Percentiles rank a stretch among this genome's conserved stretches.
These are phyloP conservation scores for Sarocladium kiliense DNA, from an alignment of 2,329 filamentous ascomycete species.

Conservation along the genomic window DNA sequence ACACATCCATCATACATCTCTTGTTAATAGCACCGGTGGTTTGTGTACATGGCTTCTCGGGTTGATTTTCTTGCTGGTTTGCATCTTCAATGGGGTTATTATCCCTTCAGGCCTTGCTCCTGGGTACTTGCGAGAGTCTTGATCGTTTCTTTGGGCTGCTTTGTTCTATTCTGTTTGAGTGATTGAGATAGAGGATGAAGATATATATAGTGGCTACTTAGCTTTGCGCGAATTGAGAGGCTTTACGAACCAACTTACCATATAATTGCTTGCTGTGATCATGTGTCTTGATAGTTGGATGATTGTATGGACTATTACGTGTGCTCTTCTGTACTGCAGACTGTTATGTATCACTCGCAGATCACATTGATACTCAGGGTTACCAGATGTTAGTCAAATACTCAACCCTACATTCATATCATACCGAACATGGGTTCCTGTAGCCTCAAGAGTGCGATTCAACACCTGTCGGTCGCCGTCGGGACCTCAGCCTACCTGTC, in stretches of 20 bases:
- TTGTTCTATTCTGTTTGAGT: not conserved
- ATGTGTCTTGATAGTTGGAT: too few species aligned
- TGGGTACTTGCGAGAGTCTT: not conserved
- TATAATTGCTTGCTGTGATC: too few species aligned
- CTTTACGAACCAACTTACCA: not conserved
- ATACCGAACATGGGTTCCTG: too few species aligned
- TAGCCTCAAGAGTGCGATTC: too few species aligned
- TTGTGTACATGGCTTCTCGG: not conserved
- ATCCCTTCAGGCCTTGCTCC: not conserved
- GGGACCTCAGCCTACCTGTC: too few species aligned
- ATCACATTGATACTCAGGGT: too few species aligned
- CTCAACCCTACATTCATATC: too few species aligned
- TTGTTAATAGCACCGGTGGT: slow-evolving; percentile 3
- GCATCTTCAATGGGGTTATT: not conserved
- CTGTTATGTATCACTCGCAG: too few species aligned
- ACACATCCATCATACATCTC: not conserved
- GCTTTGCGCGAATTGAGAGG: not conserved
- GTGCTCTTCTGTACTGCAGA: too few species aligned
- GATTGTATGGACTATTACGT: too few species aligned
- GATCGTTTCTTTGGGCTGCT: not conserved
- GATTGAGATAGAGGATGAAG: not conserved
- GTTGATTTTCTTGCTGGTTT: not conserved
- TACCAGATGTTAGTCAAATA: too few species aligned
- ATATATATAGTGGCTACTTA: not conserved
- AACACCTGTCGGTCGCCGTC: too few species aligned